These are phyloP conservation scores for Heliosperma pusillum DNA, from an alignment of 148 eudicot species.

Conservation along the genomic window DNA sequence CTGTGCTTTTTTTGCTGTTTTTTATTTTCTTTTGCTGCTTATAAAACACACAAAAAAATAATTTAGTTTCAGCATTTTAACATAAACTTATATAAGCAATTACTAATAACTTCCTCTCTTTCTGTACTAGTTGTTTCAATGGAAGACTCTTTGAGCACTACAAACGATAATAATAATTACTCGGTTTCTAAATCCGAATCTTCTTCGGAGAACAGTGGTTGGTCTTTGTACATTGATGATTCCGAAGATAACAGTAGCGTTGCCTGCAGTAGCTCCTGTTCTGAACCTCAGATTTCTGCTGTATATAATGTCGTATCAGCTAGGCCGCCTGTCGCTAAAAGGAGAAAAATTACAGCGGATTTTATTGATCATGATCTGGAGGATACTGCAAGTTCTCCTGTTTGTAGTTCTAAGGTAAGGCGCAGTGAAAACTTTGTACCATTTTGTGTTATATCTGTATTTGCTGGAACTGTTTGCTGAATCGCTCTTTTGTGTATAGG, in stretches of 20 bases:
- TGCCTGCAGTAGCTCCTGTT: slow-evolving; percentile 11
- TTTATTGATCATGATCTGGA: slow-evolving; percentile 30
- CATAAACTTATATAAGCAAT: not conserved
- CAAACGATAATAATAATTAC: slow-evolving; percentile 17
- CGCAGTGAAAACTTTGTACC: no score
- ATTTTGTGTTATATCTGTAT: no score
- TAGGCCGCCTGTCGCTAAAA: slow-evolving; percentile 16
- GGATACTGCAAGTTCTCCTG: slow-evolving; percentile 31
- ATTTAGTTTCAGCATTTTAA: not conserved
- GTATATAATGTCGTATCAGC: slow-evolving; percentile 4
- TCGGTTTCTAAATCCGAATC: not conserved
- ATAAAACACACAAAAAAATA: not conserved
- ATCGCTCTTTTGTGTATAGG: slow-evolving; percentile 6
- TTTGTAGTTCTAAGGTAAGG: slow-evolving; percentile 18
- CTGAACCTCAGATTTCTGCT: slow-evolving; percentile 10
- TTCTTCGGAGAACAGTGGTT: slow-evolving; percentile 25
- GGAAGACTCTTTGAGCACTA: slow-evolving; percentile 27
- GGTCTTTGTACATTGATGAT: slow-evolving; percentile 22
- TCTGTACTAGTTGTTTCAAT: slow-evolving; percentile 9
- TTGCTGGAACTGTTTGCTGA: no score
- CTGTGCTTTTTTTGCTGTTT: not conserved
- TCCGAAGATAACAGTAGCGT: slow-evolving; percentile 6
- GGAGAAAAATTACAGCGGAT: slow-evolving; percentile 15
- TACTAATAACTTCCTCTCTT: not conserved
- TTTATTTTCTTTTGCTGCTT: not conserved